These are phyloP conservation scores for Candida quercuum DNA, from an alignment of 805 yeast species.

Conservation along the genomic window DNA sequence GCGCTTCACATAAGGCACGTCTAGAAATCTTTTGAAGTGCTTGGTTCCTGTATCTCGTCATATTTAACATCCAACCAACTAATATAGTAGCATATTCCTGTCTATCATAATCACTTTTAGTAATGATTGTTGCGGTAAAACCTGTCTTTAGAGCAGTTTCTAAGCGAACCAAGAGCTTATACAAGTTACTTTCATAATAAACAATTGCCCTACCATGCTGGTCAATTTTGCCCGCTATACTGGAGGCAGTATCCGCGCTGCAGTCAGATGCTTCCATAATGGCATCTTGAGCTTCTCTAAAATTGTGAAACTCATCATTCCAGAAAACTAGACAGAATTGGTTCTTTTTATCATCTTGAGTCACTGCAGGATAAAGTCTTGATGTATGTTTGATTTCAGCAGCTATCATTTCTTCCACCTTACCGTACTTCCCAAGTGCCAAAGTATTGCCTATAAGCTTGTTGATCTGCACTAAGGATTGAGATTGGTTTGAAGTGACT, in stretches of 20 bases:
- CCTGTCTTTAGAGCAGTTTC: slow-evolving; percentile 40
- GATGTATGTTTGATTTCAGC: slow-evolving; percentile 4
- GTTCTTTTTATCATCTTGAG: slow-evolving; percentile 4
- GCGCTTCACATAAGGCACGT: slow-evolving; percentile 35
- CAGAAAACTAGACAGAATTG: slow-evolving; percentile 54
- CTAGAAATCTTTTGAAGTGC: slow-evolving; percentile 35
- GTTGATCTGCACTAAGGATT: too few species aligned
- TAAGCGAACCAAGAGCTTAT: slow-evolving; percentile 27
- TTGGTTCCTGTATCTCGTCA: slow-evolving; percentile 32
- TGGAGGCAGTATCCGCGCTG: slow-evolving; percentile 23
- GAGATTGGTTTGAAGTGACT: slow-evolving; percentile 32
- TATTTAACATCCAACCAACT: slow-evolving; percentile 45
- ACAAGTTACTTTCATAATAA: slow-evolving; percentile 26
- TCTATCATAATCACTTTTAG: slow-evolving; percentile 45
- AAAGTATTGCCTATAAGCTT: too few species aligned
- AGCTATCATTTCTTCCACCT: not conserved
- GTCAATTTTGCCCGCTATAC: slow-evolving; percentile 41
- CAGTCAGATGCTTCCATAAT: slow-evolving; percentile 31
- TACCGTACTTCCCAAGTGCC: not conserved
- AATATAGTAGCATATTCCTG: slow-evolving; percentile 41
- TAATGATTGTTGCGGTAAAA: slow-evolving; percentile 48
- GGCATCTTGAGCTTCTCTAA: slow-evolving; percentile 46
- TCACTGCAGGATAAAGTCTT: slow-evolving; percentile 3
- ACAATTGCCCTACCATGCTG: slow-evolving; percentile 44
- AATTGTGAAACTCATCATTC: slow-evolving; percentile 74